Conservation (phyloP, 495 filamentous ascomycete genomes). For the Talaromyces liani region DNA sequence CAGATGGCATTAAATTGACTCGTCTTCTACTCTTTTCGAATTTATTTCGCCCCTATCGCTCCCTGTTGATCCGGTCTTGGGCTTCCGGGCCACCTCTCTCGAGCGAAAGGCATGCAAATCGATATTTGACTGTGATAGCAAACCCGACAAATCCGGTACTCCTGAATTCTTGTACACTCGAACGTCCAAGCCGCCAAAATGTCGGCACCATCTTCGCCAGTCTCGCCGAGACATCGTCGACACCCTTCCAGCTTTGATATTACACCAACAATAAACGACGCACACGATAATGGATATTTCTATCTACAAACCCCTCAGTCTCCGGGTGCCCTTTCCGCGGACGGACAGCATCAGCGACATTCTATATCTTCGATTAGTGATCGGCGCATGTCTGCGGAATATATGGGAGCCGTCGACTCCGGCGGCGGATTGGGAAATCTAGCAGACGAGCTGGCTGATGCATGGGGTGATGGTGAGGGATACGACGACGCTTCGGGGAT, state of each 20-base stretch:
- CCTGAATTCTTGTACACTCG: background rate
- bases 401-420: slow-evolving; percentile 28
- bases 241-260: slow-evolving; percentile 56
- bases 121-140: background rate
- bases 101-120: background rate
- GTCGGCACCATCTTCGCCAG: slow-evolving; percentile 49
- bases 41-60: background rate
- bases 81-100: background rate
- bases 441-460: slow-evolving; percentile 64
- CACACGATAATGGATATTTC: slow-evolving; percentile 10
- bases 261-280: slow-evolving; percentile 24
- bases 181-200: slow-evolving; percentile 16
- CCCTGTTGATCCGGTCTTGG: background rate
- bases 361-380: slow-evolving; percentile 46
- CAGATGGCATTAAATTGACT: background rate
- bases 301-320: slow-evolving; percentile 31
- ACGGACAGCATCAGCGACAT: slow-evolving; percentile 44
- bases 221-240: slow-evolving; percentile 55
- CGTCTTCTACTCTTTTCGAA: background rate
- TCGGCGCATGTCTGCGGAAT: slow-evolving; percentile 34
- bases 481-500: slow-evolving; percentile 36
- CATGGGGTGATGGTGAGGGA: slow-evolving; percentile 54
- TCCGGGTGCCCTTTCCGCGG: slow-evolving; percentile 12
- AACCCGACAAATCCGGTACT: too few species aligned
- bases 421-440: slow-evolving; percentile 69